These are phyloP conservation scores for Elsinoe australis DNA, from an alignment of 2,329 filamentous ascomycete species.

Conservation along the genomic window DNA sequence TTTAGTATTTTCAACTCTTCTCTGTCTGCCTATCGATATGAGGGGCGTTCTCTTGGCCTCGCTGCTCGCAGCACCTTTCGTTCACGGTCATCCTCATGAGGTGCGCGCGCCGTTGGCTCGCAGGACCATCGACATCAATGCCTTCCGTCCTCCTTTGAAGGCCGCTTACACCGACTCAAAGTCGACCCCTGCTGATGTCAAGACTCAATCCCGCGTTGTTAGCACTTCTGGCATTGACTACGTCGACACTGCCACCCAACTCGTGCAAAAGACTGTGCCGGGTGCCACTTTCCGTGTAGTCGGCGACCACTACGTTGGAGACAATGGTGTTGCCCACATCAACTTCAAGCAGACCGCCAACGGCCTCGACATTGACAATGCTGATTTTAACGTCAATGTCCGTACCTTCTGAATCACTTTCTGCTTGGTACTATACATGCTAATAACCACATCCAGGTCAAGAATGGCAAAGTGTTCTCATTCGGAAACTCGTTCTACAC, in stretches of 20 bases:
- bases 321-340: slow-evolving; percentile 50
- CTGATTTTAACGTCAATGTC: slow-evolving; percentile 55
- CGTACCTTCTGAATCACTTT: slow-evolving; percentile 25
- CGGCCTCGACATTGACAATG: slow-evolving; percentile 54
- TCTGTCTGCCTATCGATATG: too few species aligned
- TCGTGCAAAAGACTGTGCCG: slow-evolving; percentile 31
- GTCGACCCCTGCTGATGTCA: slow-evolving; percentile 20
- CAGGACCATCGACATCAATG: slow-evolving; percentile 29
- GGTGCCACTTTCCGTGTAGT: slow-evolving; percentile 44
- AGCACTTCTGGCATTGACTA: slow-evolving; percentile 24
- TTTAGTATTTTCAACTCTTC: too few species aligned
- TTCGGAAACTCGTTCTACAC: slow-evolving; percentile 47
- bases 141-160: slow-evolving; percentile 28
- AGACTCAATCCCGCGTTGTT: slow-evolving; percentile 23
- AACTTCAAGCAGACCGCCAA: slow-evolving; percentile 54
- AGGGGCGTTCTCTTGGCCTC: slow-evolving; percentile 14
- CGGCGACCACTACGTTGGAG: slow-evolving; percentile 48
- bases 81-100: slow-evolving; percentile 6
- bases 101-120: too few species aligned
- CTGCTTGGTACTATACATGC: neutral
- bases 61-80: slow-evolving; percentile 6
- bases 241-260: slow-evolving; percentile 28
- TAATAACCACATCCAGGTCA: slow-evolving; percentile 40
- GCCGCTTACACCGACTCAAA: slow-evolving; percentile 23
- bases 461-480: slow-evolving; percentile 50